Evolutionary conservation across 1,139 yeast species (phyloP).

Genomic region (Candida smagusa): DNA sequence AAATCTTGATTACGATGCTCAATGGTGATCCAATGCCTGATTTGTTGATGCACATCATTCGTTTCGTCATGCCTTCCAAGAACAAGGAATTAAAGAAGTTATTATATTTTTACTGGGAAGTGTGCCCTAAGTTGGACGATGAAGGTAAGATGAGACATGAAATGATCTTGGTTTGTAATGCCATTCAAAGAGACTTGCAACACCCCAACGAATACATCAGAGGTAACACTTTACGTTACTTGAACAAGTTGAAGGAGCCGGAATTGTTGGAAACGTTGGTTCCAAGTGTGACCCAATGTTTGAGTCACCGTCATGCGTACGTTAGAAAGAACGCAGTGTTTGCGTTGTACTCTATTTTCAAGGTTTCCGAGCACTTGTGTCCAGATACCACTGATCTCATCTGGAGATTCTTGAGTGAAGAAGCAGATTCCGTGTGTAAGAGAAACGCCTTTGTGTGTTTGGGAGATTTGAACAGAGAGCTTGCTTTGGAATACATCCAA

Average conservation of each 20-base stretch:
- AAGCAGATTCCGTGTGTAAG: slow-evolving; percentile 90
- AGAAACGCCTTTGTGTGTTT: slow-evolving; percentile 93
- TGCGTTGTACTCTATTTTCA: slow-evolving; percentile 79
- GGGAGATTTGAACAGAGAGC: slow-evolving; percentile 77
- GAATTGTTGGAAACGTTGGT: slow-evolving; percentile 94
- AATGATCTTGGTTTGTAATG: slow-evolving; percentile 97
- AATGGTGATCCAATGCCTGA: slow-evolving; percentile 96
- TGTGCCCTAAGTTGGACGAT: slow-evolving; percentile 85
- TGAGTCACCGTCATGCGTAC: slow-evolving; percentile 96
- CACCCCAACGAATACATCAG: slow-evolving; percentile 97
- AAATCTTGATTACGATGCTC: slow-evolving; percentile 78
- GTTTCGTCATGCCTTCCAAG: slow-evolving; percentile 95
- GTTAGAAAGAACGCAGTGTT: slow-evolving; percentile 96
- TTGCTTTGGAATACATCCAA: slow-evolving; percentile 79
- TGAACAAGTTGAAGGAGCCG: slow-evolving; percentile 87
- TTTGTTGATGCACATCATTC: slow-evolving; percentile 91
- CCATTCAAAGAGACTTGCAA: slow-evolving; percentile 94
- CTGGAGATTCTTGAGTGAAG: slow-evolving; percentile 68
- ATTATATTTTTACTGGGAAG: slow-evolving; percentile 96
- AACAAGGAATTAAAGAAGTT: slow-evolving; percentile 89
- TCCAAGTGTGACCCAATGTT: slow-evolving; percentile 86
- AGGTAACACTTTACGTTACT: slow-evolving; percentile 90
- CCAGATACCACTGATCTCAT: slow-evolving; percentile 94
- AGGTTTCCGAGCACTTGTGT: slow-evolving; percentile 79
- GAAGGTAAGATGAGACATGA: slow-evolving; percentile 95